Percentiles rank a stretch among this genome's conserved stretches.
phyloP scores from a whole-genome alignment of 352 stramenopile species.

The Globisporangium barbulae region DNA sequence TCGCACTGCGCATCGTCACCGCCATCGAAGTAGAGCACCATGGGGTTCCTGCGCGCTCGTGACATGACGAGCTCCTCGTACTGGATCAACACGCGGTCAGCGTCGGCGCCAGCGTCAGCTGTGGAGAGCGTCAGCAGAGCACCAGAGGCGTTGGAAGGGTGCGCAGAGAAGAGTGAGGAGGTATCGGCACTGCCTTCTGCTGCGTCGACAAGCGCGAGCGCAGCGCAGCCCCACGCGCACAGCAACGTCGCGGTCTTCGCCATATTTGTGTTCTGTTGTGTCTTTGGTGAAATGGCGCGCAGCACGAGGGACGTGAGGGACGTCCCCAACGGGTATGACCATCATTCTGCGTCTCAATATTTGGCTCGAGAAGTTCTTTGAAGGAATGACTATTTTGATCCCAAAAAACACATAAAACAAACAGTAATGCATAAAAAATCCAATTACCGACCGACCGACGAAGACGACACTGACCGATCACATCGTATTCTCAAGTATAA shows the following conservation, averaged over 20 bases:
- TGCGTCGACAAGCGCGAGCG: not conserved
- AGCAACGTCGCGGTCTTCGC: not conserved
- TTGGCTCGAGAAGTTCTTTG: no score
- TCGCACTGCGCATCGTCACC: not conserved
- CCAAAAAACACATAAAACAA: no score
- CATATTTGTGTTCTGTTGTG: not conserved
- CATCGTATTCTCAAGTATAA: no score
- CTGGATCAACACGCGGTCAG: not conserved
- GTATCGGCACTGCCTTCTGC: not conserved
- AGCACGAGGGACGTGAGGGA: no score
- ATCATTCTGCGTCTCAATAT: no score
- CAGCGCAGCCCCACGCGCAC: not conserved
- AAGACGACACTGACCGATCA: no score
- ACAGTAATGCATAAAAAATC: no score
- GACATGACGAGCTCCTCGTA: constrained; percentile 12
- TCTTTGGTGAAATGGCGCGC: no score
- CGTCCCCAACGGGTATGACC: no score
- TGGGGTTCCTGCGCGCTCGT: not conserved
- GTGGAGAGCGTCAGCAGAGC: constrained; percentile 5
- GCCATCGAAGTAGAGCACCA: constrained; percentile 6
- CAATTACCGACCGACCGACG: no score
- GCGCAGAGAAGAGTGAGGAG: not conserved
- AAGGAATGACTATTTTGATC: no score
- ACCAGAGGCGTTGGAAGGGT: not conserved
- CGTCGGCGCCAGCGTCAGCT: not conserved